Base-by-base conservation (phyloP, 139 green algal genomes). In the Penium margaritaceum region DNA sequence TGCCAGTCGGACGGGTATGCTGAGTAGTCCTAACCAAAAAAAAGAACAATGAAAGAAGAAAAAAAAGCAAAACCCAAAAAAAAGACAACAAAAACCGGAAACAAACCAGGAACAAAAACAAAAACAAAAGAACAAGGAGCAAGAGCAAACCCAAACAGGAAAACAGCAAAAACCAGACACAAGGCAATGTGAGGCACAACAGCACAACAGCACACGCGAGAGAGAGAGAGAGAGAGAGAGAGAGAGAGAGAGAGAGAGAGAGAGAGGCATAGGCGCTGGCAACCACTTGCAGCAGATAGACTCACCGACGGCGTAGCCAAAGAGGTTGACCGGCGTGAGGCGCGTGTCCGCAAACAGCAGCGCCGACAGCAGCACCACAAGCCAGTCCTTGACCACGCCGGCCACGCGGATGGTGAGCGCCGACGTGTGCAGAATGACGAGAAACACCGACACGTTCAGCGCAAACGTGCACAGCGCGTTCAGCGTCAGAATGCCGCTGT, bases 401-500 rank as follows among this genome's bases (percentile, higher is more conserved):
- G 91, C 91, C 30, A 96, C 95, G 83, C 96, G 96, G 87, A 95
- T 93, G 33, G 90, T 93, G 1, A 94, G 81, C 0, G 87, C 90
- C 35, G 30, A 84, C 0, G 86, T 94, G 63, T 93, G 91, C 32
- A 88, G 88, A 32, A 96, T 96, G 9, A 96, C 83, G 79, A 96
- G 67, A 82, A 96, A 96, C 21, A 96, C 90, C 29, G 88, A 78
- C 78, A 95, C 89, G 84, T 97, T 97, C 5, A 97, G 87, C 0
- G 81, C 84, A 41, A 78, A 75, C 86, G 73, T 70, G 41, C 39
- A 66, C 29, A 80, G 24, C 21, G 63, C 41, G 63, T 80, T 80
- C 24, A 74, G 27, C 24, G 60, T 29, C 43, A 80, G 51, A n/a
- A 80, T 34, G 14, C 27, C 39, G 24, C 32, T 34, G 24, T 66